phyloP scores from a whole-genome alignment of 2,329 filamentous ascomycete species.

The Cadophora gregata region DNA sequence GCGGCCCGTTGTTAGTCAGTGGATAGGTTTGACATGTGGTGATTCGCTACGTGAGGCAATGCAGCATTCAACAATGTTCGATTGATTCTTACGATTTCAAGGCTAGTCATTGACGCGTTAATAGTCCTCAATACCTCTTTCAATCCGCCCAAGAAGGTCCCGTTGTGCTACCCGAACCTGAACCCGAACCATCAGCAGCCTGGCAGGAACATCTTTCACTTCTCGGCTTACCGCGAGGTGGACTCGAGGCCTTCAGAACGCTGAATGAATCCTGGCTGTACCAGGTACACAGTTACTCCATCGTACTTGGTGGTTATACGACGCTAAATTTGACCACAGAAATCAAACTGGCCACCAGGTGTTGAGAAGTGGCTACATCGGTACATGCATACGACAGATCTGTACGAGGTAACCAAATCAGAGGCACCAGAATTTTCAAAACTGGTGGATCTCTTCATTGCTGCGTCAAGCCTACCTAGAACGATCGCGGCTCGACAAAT shows the following conservation, averaged over 20 bases:
- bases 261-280: slow-evolving; percentile 11
- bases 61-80: slow-evolving; percentile 4
- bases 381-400: slow-evolving; percentile 4
- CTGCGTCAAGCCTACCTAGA: background rate
- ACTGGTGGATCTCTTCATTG: slow-evolving; percentile 2
- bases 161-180: background rate
- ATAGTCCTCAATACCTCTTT: background rate
- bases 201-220: slow-evolving; percentile 2
- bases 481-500: background rate
- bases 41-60: background rate
- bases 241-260: background rate
- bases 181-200: background rate
- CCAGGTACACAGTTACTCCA: background rate
- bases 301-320: slow-evolving; percentile 3
- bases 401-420: background rate
- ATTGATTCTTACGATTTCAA: background rate
- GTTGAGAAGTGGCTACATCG: background rate
- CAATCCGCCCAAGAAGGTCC: background rate
- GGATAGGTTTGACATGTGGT: background rate
- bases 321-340: slow-evolving; percentile 9
- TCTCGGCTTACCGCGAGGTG: background rate
- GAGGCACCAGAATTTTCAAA: background rate
- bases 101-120: background rate
- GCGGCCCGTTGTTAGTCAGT: slow-evolving; percentile 4
- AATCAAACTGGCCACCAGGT: slow-evolving; percentile 10